phyloP scores from a whole-genome alignment of 176 grass and related monocot genomes.

The Bonia amplexicaulis region DNA sequence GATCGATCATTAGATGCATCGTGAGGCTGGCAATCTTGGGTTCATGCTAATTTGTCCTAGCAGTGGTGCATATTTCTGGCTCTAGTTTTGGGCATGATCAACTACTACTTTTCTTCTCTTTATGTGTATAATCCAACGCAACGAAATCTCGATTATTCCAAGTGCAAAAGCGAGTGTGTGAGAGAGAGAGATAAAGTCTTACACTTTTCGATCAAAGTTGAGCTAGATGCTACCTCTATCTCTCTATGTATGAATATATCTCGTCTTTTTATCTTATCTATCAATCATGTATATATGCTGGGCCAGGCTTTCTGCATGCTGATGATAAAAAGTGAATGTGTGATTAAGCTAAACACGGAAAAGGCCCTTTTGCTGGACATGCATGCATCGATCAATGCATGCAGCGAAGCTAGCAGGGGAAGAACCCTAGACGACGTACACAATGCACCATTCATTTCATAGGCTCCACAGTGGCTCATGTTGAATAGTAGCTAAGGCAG shows the following conservation, averaged over 20 bases:
- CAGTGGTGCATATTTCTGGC: background rate
- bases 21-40: conserved; percentile 30
- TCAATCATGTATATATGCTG: conserved; percentile 3
- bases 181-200: background rate
- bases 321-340: conserved; percentile 49
- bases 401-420: background rate
- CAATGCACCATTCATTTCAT: background rate
- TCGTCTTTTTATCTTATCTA: conserved; percentile 44
- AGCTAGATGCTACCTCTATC: conserved; percentile 6
- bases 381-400: background rate
- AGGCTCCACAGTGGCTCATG: background rate
- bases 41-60: conserved; percentile 21
- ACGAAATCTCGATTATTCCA: conserved; percentile 50
- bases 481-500: background rate
- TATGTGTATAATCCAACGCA: conserved; percentile 28
- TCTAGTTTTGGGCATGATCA: conserved; percentile 20
- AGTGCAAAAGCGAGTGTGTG: conserved; percentile 25
- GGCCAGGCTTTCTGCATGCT: conserved; percentile 37
- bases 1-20: background rate
- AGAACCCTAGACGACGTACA: background rate
- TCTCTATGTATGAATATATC: conserved; percentile 5
- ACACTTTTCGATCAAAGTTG: conserved; percentile 45
- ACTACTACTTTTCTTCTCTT: background rate
- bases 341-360: conserved; percentile 24
- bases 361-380: conserved; percentile 38